Evolutionary conservation across 495 filamentous ascomycete species (phyloP), one percentile per base, ranked within the genome.

Genomic region (Friedmanniomyces simplex): DNA sequence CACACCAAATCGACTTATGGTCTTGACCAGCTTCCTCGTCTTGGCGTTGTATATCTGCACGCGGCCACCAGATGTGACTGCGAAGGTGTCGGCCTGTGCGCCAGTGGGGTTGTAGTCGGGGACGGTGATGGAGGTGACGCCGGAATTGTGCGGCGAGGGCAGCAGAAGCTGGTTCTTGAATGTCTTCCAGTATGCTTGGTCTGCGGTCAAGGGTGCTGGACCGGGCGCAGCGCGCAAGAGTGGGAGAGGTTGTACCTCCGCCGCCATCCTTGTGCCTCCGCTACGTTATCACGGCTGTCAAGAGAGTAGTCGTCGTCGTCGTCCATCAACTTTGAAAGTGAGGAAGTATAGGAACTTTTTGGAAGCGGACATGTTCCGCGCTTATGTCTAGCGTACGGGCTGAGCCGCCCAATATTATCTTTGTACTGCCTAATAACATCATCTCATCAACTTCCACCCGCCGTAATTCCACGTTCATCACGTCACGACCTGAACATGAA

Each of bases 101-200:
- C 73, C 67, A 71, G 73, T 20, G 69, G 73, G 62, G 73, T 73
- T 60, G 70, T 72, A 59, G 77, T 74, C 18, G 69, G 91, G 89
- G 68, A 84, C 85, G 49, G 89, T 88, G 69, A 98, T 94, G 67
- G 89, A 80, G 30, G 89, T 95, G 64, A 98, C 78, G 54, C 89
- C 85, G 65, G 82, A 84, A 68, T 87, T 85, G 60, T 89, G 84
- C 46, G 87, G 86, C 37, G 93, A 91, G 10, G 91, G 87, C 45
- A 97, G 81, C 28, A 87, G 79, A 47, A 91, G 82, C 32, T 89
- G 85, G 45, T 91, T 91, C 70, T 84, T 87, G 77, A 98, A 98
- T 36, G 83, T 84, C 62, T 83, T 82, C 89, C 93, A 99, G 76
- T 96, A 97, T 62, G 82, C 79, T 72, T 97, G 90, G 74, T 99